Conservation (phyloP, 208 protist species). For the Tritrichomonas musculus region DNA sequence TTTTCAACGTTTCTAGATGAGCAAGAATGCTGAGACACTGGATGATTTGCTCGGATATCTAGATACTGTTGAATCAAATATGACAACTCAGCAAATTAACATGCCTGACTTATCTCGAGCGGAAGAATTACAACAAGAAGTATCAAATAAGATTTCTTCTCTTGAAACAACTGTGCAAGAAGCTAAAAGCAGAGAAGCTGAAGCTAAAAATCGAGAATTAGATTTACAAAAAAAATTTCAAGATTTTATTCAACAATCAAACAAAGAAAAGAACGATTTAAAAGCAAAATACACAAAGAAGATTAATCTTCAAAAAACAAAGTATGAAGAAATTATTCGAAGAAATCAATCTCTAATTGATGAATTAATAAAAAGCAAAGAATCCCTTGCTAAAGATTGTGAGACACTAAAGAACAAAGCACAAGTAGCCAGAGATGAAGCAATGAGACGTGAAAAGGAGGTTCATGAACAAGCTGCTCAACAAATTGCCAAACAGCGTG, state of each 20-base stretch:
- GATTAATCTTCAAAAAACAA: neutral
- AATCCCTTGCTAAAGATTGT: neutral
- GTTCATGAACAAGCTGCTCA: neutral
- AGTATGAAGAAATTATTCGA: neutral
- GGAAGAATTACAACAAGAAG: neutral
- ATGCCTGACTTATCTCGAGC: conserved; percentile 15
- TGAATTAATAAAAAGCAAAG: neutral
- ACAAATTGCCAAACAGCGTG: conserved; percentile 22
- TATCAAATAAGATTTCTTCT: neutral
- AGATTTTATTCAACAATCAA: neutral
- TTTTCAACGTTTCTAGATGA: neutral
- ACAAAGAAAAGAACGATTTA: conserved; percentile 5
- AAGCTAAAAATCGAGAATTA: neutral
- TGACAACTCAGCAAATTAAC: neutral
- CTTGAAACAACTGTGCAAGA: neutral
- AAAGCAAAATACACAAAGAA: conserved; percentile 5
- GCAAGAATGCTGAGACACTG: neutral
- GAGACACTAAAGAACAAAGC: neutral
- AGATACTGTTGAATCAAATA: conserved; percentile 8
- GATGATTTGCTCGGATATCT: conserved; percentile 6
- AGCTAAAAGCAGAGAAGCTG: neutral
- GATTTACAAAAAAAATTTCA: neutral
- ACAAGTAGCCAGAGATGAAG: neutral
- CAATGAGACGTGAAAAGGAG: neutral
- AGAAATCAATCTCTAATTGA: neutral